Conservation (phyloP, 2,329 filamentous ascomycete species). For the Exophiala viscosa region DNA sequence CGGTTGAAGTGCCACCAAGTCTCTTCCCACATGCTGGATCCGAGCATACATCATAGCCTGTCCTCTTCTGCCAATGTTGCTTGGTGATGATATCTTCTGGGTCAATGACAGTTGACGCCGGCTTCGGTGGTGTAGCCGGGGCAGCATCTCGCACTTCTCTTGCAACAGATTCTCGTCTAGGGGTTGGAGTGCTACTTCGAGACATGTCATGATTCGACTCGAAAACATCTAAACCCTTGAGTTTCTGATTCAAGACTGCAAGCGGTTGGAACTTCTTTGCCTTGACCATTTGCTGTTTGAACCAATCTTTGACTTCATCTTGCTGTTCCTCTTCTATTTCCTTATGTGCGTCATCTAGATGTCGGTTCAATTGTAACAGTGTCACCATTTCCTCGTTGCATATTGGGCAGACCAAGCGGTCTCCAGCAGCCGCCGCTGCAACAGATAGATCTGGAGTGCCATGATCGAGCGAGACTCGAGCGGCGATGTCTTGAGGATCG, state of each 20-base stretch:
- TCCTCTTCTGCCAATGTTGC: conserved; percentile 80
- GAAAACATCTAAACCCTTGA: conserved; percentile 88
- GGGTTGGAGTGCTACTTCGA: conserved; percentile 37
- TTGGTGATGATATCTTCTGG: conserved; percentile 87
- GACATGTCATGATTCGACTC: conserved; percentile 75
- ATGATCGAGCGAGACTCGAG: conserved; percentile 71
- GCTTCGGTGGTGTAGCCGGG: conserved; percentile 31
- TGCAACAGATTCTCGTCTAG: conserved; percentile 14
- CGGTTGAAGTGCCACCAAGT: conserved; percentile 68
- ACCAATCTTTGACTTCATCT: conserved; percentile 95
- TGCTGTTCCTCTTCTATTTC: conserved; percentile 84
- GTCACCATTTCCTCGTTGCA: conserved; percentile 99
- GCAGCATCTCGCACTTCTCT: conserved; percentile 27
- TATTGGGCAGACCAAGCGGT: conserved; percentile 86
- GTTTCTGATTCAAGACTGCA: conserved; percentile 86
- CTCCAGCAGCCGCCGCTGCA: conserved; percentile 54
- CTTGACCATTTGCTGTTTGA: conserved; percentile 89
- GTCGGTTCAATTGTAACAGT: conserved; percentile 83
- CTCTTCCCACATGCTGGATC: conserved; percentile 81
- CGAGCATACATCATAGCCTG: conserved; percentile 72
- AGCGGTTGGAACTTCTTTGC: conserved; percentile 91
- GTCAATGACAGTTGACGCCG: conserved; percentile 52
- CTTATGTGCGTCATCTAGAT: conserved; percentile 84
- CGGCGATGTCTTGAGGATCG: conserved; percentile 72
- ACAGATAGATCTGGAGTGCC: conserved; percentile 48